Evolutionary conservation across 108 stramenopile species (phyloP), one percentile per base, ranked within the genome.

Genomic region (Discostella stelligeroides): DNA sequence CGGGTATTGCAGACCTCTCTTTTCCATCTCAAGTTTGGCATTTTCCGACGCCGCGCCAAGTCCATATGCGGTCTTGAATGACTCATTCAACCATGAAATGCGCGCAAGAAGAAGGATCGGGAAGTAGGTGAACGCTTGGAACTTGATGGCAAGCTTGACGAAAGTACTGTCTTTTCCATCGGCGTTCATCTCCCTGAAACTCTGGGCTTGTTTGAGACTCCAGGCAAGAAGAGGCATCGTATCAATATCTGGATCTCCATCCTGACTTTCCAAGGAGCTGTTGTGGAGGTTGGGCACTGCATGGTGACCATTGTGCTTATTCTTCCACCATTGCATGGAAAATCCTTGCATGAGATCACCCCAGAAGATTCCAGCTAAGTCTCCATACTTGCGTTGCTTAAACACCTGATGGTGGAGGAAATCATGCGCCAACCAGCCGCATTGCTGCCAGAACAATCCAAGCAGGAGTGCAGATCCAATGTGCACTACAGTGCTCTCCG

Each of bases 221-320:
- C 98, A 99, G 13, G 99, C 98, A 27, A 99, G 82, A 15, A 99
- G 74, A 24, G 99, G 99, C 97, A 98, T 97, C 5, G 99, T 99
- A 84, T 99, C 98, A 58, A 99, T 98, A 59, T 96, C 95, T 0
- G 95, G 95, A 82, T 96, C 95, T 38, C 95, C 95, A 75, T 96
- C 93, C 78, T 93, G 92, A 28, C 84, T 53, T 15, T 76, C 66
- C 17, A 88, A 82, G 18, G 86, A 75, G 34, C 88, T 85, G 73
- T 82, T 92, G 91, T 98, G 97, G 23, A 97, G 84, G 83, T 99
- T 98, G 70, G 99, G 97, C 6, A 98, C 97, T 41, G 97, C 96
- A 77, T 98, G 98, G 82, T 99, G 99, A 4, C 95, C 96, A 81
- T 98, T 98, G 87, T 99, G 99, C 91, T 97, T 97, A 81, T 95